Base-by-base conservation (phyloP, 441 rosid species). In the Arabidopsis hybrid region DNA sequence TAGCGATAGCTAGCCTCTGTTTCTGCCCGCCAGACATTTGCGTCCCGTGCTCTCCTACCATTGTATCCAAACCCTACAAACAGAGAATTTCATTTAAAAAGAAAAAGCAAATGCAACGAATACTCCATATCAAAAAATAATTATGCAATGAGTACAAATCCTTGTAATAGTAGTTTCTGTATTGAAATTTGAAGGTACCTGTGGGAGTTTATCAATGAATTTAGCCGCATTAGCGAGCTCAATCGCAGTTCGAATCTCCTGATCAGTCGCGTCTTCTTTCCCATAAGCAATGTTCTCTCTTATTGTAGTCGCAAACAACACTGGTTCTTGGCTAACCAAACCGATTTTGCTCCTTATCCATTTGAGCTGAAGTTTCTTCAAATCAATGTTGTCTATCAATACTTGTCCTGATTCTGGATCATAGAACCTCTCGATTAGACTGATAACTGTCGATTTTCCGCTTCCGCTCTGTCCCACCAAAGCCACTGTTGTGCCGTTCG, bases 21-120 rank as follows among this genome's bases (percentile, higher is more conserved):
- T 92, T 92, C 56, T 92, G 96, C 2, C 97, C 96, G 4, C 96
- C 96, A 1, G 93, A 89, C 87, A 91, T 69, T 70, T 88, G 93
- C 68, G 84, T 86, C 59, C 92, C 97, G 52, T 86, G 93, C 72
- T 91, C 97, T 3, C 97, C 93, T 5, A 87, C 95, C 91, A 81
- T 84, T 5, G 97, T 91, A 32, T 87, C 84, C 47, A 91, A 83
- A 38, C 93, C 93, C 93, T 89, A n/a, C 3, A 9, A 57, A 16
- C 51, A 40, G 21, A 39, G 12, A 26, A 21, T 8, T 13, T 7
- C 11, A 9, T 32, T 31, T 12, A 53, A 29, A 4, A 5, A 6
- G 4, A 29, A 16, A 32, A 11, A 3, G 21, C 4, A 21, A 21
- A 21, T 21, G 26, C 26, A 21, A 21, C 3, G 26, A 21, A 21